These are phyloP conservation scores for Russula foetens DNA, from an alignment of 768 basidiomycete species.

Conservation along the genomic window DNA sequence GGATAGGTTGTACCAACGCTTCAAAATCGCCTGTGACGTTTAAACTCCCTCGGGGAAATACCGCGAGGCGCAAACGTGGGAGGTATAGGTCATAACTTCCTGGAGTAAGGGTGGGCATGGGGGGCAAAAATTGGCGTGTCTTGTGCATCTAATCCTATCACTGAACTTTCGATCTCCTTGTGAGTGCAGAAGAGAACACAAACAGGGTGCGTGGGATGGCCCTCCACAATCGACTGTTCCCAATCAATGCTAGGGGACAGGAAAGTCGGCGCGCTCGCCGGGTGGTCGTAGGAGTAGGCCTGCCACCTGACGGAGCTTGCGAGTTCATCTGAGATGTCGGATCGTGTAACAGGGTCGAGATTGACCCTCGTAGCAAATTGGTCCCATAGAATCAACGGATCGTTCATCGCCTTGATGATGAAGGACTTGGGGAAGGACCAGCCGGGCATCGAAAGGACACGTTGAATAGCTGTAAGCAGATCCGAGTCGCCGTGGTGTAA, in stretches of 20 bases:
- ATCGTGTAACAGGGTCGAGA: constrained; percentile 28
- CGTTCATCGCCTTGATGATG: constrained; percentile 5
- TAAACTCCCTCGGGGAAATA: constrained; percentile 35
- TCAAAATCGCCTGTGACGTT: constrained; percentile 48
- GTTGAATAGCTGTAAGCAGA: not conserved
- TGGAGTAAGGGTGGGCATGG: constrained; percentile 37
- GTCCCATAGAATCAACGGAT: constrained; percentile 38
- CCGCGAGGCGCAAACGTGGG: constrained; percentile 40
- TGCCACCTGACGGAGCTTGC: constrained; percentile 47
- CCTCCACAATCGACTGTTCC: constrained; percentile 56
- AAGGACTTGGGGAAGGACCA: not conserved
- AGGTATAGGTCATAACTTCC: constrained; percentile 43
- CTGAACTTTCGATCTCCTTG: not conserved
- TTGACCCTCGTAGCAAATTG: constrained; percentile 32
- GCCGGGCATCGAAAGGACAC: not conserved
- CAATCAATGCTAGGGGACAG: constrained; percentile 44
- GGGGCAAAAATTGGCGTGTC: constrained; percentile 43
- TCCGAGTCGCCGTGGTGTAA: not conserved
- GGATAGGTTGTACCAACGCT: constrained; percentile 32
- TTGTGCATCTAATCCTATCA: constrained; percentile 44
- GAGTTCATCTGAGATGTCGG: constrained; percentile 42
- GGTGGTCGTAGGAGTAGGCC: constrained; percentile 42
- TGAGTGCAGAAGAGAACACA: constrained; percentile 6
- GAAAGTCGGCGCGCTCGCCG: constrained; percentile 38
- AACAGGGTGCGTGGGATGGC: constrained; percentile 54